phyloP scores from a whole-genome alignment of 2,329 filamentous ascomycete genomes.

The Nigrospora osmanthi region DNA sequence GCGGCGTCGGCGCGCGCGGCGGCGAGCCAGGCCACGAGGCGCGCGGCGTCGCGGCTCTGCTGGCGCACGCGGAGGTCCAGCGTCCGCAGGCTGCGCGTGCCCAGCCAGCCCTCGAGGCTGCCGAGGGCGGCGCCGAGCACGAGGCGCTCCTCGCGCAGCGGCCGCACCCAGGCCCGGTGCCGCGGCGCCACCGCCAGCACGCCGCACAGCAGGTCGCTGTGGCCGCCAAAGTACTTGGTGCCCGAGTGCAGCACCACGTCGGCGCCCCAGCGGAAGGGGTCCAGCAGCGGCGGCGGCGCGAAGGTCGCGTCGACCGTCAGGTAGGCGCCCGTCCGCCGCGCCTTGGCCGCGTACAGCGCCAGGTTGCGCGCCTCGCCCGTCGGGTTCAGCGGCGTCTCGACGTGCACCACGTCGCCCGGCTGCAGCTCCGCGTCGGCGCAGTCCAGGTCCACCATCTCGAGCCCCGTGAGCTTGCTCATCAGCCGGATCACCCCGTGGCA shows the following conservation, averaged over 20 bases:
- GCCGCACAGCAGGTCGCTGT: slow-evolving; percentile 88
- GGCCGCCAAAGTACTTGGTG: slow-evolving; percentile 94
- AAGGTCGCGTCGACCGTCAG: slow-evolving; percentile 89
- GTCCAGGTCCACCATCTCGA: slow-evolving; percentile 65
- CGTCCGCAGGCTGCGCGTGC: slow-evolving; percentile 77
- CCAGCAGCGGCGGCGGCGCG: slow-evolving; percentile 79
- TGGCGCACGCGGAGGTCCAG: slow-evolving; percentile 73
- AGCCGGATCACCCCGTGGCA: slow-evolving; percentile 79
- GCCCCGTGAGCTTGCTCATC: slow-evolving; percentile 66
- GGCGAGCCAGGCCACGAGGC: slow-evolving; percentile 66
- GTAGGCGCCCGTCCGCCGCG: slow-evolving; percentile 63
- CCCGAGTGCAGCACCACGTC: slow-evolving; percentile 89
- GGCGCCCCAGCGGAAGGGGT: slow-evolving; percentile 74
- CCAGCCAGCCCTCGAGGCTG: slow-evolving; percentile 85
- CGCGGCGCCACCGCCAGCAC: slow-evolving; percentile 60
- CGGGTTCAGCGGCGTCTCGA: slow-evolving; percentile 93
- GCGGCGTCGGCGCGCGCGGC: slow-evolving; percentile 12
- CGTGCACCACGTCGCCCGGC: slow-evolving; percentile 75
- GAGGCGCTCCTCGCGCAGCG: slow-evolving; percentile 61
- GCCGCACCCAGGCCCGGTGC: slow-evolving; percentile 46
- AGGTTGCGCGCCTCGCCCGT: slow-evolving; percentile 75
- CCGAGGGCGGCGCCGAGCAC: slow-evolving; percentile 80
- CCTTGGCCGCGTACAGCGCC: slow-evolving; percentile 60
- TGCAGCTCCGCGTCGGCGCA: slow-evolving; percentile 59
- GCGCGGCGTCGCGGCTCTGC: slow-evolving; percentile 64